Base-by-base conservation (phyloP, 108 stramenopile genomes). In the Cyclostephanos invisitatus region DNA sequence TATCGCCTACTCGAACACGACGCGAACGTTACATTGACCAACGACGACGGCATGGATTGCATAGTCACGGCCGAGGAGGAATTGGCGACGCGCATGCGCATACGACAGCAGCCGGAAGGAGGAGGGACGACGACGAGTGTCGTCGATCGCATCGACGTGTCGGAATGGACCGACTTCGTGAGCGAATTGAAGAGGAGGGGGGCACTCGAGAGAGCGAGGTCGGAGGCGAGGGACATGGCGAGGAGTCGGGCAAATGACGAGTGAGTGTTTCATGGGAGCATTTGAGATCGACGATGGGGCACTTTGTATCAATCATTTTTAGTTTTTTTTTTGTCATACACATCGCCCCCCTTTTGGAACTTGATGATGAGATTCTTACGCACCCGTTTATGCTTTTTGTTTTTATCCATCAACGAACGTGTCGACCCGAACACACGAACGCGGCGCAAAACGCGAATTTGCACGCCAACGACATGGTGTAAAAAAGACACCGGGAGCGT, bases 231-330 rank as follows among this genome's bases (percentile, higher is more conserved):
- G 18, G 67, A 74, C 35, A 61, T 75, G 22, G 80, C 80, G 10
- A 55, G 80, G 40, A 74, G 37, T 21, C 75, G 60, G 50, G 72
- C 80, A 38, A 81, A 81, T 61, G 80, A 81, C 18, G 75, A 77
- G 75, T 77, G 69, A 70, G 75, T 75, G 21, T 66, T 22, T n/a
- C n/a, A n/a, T n/a, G n/a, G n/a, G n/a, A n/a, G n/a, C 29, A 64
- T 36, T 65, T 4, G 32, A 4, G 32, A 3, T 32, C 3, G 32
- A 4, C 32, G 32, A 32, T n/a, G n/a, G n/a, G 7, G 14, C 14
- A 28, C 22, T 29, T 54, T 20, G 7, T 53, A 18, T 7, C 51
- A 9, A 14, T 53, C 32, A 18, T 53, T 7, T 24, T 53, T 53
- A 5, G n/a, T n/a, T n/a, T n/a, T n/a, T n/a, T n/a, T n/a, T n/a